Base-by-base conservation (phyloP, 352 stramenopile species). In the Phytophthora meadii region DNA sequence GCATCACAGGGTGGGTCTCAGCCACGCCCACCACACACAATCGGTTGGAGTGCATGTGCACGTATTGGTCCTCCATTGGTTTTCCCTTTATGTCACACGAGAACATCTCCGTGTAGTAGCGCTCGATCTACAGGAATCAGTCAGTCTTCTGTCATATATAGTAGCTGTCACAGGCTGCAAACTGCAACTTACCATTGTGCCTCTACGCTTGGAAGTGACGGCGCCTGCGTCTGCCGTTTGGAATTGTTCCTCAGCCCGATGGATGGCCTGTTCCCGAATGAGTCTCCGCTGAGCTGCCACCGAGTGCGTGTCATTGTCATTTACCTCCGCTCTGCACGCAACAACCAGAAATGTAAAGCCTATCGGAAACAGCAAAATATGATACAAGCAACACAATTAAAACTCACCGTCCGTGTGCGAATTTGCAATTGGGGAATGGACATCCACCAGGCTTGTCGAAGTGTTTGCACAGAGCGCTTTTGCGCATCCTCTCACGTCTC, bases 41-140 rank as follows among this genome's bases (percentile, higher is more conserved):
- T 5, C 88, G 85, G 57, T 95, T 95, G 41, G 88, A 94, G 76
- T 95, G 88, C 88, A 95, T 95, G 73, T 95, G 86, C 55, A 95
- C 84, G 70, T 90, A 94, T 54, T 94, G 86, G 65, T 95, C 88
- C 60, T 95, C 82, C 56, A 67, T 55, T 8, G 67, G 51, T 51
- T 86, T 84, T 59, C 76, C 76, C 79, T 88, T 93, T 25, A 80
- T 87, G 67, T 95, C 84, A 55, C 83, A 91, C 39, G 82, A 86
- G 41, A 92, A 95, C 53, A 95, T 72, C 64, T 93, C 70, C 32
- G 86, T 95, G 68, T 95, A 95, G 75, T 95, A 95, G 44, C 88
- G 81, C 57, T 95, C 88, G 61, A 95, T 90, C 82, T 91, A 39
- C 22, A 42, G n/a, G 24, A 53, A 48, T 6, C 49, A n/a, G 39